Conservation (phyloP, 2,329 filamentous ascomycete species). For the Tolypocladium paradoxum region DNA sequence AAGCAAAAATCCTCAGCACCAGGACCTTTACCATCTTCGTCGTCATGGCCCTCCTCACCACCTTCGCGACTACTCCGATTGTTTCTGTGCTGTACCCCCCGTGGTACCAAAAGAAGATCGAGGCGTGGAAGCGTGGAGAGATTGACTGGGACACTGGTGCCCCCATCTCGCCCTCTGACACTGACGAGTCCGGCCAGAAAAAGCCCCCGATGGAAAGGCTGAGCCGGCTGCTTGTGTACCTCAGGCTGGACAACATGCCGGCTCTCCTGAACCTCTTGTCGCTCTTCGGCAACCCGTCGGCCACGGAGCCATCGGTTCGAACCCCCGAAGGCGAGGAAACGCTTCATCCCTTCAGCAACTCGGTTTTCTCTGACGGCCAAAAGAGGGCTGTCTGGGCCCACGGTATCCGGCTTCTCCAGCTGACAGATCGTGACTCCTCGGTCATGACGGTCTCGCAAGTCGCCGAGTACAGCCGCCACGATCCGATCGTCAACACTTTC, state of each 20-base stretch:
- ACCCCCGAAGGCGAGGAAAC: slow-evolving; percentile 6
- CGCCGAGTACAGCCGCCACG: slow-evolving; percentile 59
- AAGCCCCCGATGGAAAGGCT: slow-evolving; percentile 22
- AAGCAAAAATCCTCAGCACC: slow-evolving; percentile 69
- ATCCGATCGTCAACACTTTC: slow-evolving; percentile 88
- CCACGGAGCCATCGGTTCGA: slow-evolving; percentile 7
- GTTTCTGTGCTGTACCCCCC: slow-evolving; percentile 64
- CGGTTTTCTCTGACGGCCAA: background rate
- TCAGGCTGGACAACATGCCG: slow-evolving; percentile 76
- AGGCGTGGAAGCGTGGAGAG: slow-evolving; percentile 61
- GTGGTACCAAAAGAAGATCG: slow-evolving; percentile 42
- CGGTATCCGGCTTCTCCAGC: slow-evolving; percentile 73
- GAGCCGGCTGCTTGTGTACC: slow-evolving; percentile 63
- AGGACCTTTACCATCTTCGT: slow-evolving; percentile 90
- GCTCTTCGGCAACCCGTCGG: slow-evolving; percentile 49
- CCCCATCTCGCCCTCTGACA: slow-evolving; percentile 5
- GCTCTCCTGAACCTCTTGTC: slow-evolving; percentile 75
- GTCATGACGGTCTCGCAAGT: slow-evolving; percentile 89
- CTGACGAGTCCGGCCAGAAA: slow-evolving; percentile 3
- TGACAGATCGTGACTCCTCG: slow-evolving; percentile 86
- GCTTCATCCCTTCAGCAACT: slow-evolving; percentile 2
- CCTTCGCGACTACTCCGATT: slow-evolving; percentile 71
- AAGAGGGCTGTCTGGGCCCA: slow-evolving; percentile 52
- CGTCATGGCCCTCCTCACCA: slow-evolving; percentile 84
- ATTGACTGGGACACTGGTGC: slow-evolving; percentile 64